Conservation (phyloP, 371 early-diverging fungal species). For the Amoeboaphelidium protococcarum region DNA sequence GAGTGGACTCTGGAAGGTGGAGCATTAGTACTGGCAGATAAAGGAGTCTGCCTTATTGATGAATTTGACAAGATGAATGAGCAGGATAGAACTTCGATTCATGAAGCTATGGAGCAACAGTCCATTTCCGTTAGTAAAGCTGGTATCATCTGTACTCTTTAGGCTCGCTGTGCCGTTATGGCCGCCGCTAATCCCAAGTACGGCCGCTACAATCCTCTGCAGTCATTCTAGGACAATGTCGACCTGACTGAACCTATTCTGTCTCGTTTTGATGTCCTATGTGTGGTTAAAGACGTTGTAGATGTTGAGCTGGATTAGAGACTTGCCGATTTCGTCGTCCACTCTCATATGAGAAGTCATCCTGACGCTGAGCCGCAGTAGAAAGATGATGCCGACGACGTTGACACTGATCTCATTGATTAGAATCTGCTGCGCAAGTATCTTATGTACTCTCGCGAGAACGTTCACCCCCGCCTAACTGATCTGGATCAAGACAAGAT, state of each 20-base stretch:
- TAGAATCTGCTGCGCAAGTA: constrained; percentile 83
- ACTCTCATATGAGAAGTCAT: constrained; percentile 68
- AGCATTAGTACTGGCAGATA: constrained; percentile 94
- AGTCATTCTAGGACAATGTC: constrained; percentile 93
- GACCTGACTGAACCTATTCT: constrained; percentile 96
- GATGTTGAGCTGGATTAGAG: constrained; percentile 65
- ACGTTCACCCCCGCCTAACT: constrained; percentile 54
- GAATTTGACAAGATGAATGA: constrained; percentile 99
- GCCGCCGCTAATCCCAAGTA: constrained; percentile 98
- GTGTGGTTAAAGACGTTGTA: constrained; percentile 83
- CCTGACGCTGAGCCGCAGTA: constrained; percentile 22
- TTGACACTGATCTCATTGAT: background rate
- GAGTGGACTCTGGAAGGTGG: constrained; percentile 99
- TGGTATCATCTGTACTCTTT: constrained; percentile 81
- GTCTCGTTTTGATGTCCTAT: constrained; percentile 97
- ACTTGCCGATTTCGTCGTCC: constrained; percentile 85
- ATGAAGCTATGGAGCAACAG: constrained; percentile 99
- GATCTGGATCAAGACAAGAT: constrained; percentile 72
- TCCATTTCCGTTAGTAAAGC: constrained; percentile 95
- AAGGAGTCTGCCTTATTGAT: constrained; percentile 93
- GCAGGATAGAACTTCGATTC: constrained; percentile 74
- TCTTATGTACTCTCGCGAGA: constrained; percentile 83
- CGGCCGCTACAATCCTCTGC: constrained; percentile 86
- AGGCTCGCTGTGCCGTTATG: constrained; percentile 86
- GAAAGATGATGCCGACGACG: constrained; percentile 7